Evolutionary conservation across 2,329 filamentous ascomycete genomes (phyloP).

Genomic region (Hypoxylon sp.): DNA sequence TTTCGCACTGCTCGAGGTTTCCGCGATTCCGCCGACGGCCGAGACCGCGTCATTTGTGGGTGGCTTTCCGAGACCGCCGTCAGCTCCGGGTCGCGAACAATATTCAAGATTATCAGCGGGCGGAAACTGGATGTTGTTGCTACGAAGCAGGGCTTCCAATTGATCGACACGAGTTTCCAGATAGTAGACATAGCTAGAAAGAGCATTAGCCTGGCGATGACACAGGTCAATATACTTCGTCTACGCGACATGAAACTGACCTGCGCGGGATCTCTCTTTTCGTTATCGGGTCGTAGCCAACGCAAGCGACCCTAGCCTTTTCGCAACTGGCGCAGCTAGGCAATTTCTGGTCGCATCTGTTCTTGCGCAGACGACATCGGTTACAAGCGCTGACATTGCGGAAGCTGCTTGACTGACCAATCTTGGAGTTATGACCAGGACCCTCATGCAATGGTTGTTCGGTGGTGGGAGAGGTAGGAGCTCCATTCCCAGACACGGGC

Average conservation of each 20-base stretch:
- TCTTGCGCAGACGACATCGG: constrained; percentile 91
- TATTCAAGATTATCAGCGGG: constrained; percentile 77
- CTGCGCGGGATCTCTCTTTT: constrained; percentile 95
- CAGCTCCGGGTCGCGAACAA: constrained; percentile 64
- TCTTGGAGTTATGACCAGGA: constrained; percentile 56
- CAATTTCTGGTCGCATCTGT: constrained; percentile 92
- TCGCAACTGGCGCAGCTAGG: constrained; percentile 93
- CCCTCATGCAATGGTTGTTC: constrained; percentile 51
- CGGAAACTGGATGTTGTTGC: constrained; percentile 78
- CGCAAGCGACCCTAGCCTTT: constrained; percentile 91
- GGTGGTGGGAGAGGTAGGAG: constrained; percentile 52
- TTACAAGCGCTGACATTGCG: constrained; percentile 96
- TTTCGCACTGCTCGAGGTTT: constrained; percentile 51
- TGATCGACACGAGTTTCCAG: constrained; percentile 88
- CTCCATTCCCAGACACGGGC: constrained; percentile 57
- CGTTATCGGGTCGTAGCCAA: constrained; percentile 96
- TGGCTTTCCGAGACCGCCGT: constrained; percentile 53
- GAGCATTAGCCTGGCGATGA: constrained; percentile 36
- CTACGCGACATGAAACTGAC: constrained; percentile 66
- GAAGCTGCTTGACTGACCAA: constrained; percentile 75
- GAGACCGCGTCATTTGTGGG: constrained; percentile 54
- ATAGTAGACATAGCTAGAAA: constrained; percentile 87
- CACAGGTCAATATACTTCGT: constrained; percentile 2
- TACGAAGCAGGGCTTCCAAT: constrained; percentile 80
- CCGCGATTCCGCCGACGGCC: constrained; percentile 53